Percentiles rank a stretch among this genome's conserved stretches.
These are phyloP conservation scores for Aspergillus chevalieri DNA, from an alignment of 2,329 filamentous ascomycete species.

Conservation along the genomic window DNA sequence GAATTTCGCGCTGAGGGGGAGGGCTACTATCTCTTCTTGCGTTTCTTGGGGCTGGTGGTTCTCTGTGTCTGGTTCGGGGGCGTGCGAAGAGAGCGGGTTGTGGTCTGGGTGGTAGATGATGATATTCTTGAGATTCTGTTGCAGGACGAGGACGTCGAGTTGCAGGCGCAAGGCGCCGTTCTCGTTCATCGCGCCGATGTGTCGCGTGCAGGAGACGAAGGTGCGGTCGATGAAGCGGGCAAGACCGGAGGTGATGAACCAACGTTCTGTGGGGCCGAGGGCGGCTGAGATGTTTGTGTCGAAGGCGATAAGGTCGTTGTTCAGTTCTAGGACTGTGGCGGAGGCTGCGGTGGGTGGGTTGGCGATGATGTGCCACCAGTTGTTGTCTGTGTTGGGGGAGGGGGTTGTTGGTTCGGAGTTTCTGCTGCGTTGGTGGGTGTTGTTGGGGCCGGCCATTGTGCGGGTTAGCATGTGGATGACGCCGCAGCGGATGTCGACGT, in stretches of 20 bases:
- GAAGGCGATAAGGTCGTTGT: constrained; percentile 76
- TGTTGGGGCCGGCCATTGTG: constrained; percentile 54
- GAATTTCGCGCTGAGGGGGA: constrained; percentile 41
- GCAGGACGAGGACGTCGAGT: constrained; percentile 87
- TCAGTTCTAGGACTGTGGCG: constrained; percentile 72
- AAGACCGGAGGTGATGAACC: constrained; percentile 71
- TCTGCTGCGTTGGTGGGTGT: constrained; percentile 18
- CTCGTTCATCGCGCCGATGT: constrained; percentile 75
- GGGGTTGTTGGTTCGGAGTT: constrained; percentile 38
- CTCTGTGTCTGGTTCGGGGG: constrained; percentile 1
- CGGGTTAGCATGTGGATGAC: constrained; percentile 71
- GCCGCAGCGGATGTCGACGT: constrained; percentile 81
- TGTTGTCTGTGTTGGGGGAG: constrained; percentile 65
- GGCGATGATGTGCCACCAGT: constrained; percentile 46
- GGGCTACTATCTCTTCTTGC: constrained; percentile 31
- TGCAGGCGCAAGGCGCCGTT: constrained; percentile 82
- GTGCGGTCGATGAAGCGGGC: constrained; percentile 71
- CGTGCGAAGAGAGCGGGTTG: constrained; percentile 7
- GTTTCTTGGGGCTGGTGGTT: constrained; percentile 3
- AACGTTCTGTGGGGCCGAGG: constrained; percentile 63
- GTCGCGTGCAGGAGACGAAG: constrained; percentile 64
- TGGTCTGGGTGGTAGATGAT: constrained; percentile 36
- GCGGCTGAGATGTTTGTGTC: constrained; percentile 73
- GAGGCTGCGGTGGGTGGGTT: constrained; percentile 40
- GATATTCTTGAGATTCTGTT: constrained; percentile 94